A percentile compares a stretch with the other conserved stretches of the same genome.
Evolutionary conservation across 352 stramenopile species (phyloP).

Genomic region (Globisporangium lucens): DNA sequence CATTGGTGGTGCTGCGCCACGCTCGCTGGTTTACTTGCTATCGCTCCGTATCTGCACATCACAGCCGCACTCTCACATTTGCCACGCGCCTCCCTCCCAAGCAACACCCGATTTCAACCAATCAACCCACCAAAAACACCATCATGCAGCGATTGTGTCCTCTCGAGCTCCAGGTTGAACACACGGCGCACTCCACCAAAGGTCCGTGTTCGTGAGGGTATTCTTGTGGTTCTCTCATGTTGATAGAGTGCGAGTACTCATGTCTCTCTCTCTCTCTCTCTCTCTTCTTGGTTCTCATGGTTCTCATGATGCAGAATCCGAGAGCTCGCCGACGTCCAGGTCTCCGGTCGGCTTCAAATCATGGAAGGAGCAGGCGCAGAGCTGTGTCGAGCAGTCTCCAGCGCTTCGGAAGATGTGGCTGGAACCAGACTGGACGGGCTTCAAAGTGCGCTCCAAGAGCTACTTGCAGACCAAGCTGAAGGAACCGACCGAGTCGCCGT

Average conservation of each 20-base stretch:
- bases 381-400: conserved; percentile 38
- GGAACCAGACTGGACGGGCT: conserved; percentile 53
- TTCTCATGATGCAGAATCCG: conserved; percentile 1
- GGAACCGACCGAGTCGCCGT: conserved; percentile 45
- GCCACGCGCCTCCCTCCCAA: neutral
- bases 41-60: neutral
- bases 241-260: neutral
- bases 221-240: neutral
- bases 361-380: conserved; percentile 42
- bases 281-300: neutral
- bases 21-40: neutral
- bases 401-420: conserved; percentile 69
- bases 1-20: neutral
- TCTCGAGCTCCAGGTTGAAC: conserved; percentile 14
- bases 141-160: conserved; percentile 16
- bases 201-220: neutral
- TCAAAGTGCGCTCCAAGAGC: conserved; percentile 71
- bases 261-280: neutral
- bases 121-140: neutral
- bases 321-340: conserved; percentile 16
- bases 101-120: neutral
- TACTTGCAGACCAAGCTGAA: conserved; percentile 73
- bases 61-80: neutral
- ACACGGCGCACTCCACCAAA: conserved; percentile 10
- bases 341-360: conserved; percentile 38